Conservation (phyloP, 768 basidiomycete species). For the Cystofilobasidium macerans region DNA sequence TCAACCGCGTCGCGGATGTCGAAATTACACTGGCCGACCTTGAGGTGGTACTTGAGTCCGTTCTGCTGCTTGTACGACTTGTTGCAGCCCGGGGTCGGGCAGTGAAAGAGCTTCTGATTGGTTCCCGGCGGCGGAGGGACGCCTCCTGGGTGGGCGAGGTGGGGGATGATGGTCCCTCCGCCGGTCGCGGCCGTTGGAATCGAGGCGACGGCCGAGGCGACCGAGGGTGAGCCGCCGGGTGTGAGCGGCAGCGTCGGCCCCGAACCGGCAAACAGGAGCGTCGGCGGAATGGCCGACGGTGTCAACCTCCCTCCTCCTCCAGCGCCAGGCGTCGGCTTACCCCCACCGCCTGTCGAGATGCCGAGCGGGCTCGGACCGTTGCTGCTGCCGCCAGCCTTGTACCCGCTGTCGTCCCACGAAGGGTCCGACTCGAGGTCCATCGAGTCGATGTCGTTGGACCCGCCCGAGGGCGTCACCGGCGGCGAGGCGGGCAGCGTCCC, state of each 20-base stretch:
- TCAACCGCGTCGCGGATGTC: slow-evolving; percentile 68
- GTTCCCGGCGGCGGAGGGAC: slow-evolving; percentile 23
- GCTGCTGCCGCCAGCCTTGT: not conserved
- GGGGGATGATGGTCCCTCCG: slow-evolving; percentile 19
- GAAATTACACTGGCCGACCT: slow-evolving; percentile 71
- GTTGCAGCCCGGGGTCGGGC: slow-evolving; percentile 89
- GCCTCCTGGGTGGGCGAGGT: slow-evolving; percentile 19
- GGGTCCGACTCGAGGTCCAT: slow-evolving; percentile 25
- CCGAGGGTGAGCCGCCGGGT: not conserved
- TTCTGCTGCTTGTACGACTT: slow-evolving; percentile 95
- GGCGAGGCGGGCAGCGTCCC: slow-evolving; percentile 25
- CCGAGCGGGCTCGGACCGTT: not conserved
- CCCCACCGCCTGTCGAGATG: no score
- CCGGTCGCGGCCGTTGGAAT: slow-evolving; percentile 4
- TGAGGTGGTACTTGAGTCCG: slow-evolving; percentile 86
- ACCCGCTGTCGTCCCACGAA: slow-evolving; percentile 10
- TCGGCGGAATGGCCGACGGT: slow-evolving; percentile 20
- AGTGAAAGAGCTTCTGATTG: slow-evolving; percentile 42
- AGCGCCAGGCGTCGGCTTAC: no score
- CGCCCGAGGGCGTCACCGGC: slow-evolving; percentile 2
- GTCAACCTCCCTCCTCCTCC: no score
- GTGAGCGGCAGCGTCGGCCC: not conserved
- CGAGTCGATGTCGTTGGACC: slow-evolving; percentile 20
- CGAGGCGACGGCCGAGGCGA: slow-evolving; percentile 10
- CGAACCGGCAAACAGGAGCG: slow-evolving; percentile 14